These are phyloP conservation scores for Penicillium glabrum DNA, from an alignment of 2,329 filamentous ascomycete genomes.

Conservation along the genomic window DNA sequence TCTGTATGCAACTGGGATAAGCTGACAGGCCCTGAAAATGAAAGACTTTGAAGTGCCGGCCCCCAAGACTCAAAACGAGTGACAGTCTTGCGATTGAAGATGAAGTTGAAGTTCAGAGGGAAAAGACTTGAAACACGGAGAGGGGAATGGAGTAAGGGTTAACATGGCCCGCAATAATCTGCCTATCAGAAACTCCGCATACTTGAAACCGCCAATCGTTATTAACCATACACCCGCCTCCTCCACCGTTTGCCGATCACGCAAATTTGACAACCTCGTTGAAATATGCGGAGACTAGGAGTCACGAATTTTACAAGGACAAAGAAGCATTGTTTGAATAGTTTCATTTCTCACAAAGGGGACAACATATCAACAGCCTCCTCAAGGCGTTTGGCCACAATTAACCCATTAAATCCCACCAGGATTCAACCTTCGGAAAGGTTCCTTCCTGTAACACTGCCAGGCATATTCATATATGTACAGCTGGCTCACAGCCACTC, in stretches of 20 bases:
- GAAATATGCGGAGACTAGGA: neutral
- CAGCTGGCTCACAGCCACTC: slow-evolving; percentile 27
- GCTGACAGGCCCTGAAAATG: neutral
- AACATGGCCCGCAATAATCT: slow-evolving; percentile 12
- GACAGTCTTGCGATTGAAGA: neutral
- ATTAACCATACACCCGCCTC: slow-evolving; percentile 12
- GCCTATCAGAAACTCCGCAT: slow-evolving; percentile 21
- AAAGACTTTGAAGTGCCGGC: neutral
- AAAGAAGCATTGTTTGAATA: slow-evolving; percentile 14
- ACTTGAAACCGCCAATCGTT: slow-evolving; percentile 20
- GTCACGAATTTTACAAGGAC: neutral
- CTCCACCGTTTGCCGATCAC: slow-evolving; percentile 25
- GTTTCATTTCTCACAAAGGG: slow-evolving; percentile 30
- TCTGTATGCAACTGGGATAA: neutral
- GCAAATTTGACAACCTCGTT: slow-evolving; percentile 6
- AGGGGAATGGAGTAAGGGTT: slow-evolving; percentile 15
- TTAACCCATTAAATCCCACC: slow-evolving; percentile 24
- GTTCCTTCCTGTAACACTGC: slow-evolving; percentile 16
- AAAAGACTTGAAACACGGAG: slow-evolving; percentile 19
- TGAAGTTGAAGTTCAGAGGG: neutral
- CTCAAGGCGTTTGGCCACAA: slow-evolving; percentile 21
- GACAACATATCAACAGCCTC: slow-evolving; percentile 30
- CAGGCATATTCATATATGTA: slow-evolving; percentile 31
- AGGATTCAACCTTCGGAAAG: slow-evolving; percentile 6
- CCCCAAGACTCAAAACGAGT: neutral